Evolutionary conservation across 2,329 filamentous ascomycete genomes (phyloP).

Genomic region (Neofusicoccum laricinum): DNA sequence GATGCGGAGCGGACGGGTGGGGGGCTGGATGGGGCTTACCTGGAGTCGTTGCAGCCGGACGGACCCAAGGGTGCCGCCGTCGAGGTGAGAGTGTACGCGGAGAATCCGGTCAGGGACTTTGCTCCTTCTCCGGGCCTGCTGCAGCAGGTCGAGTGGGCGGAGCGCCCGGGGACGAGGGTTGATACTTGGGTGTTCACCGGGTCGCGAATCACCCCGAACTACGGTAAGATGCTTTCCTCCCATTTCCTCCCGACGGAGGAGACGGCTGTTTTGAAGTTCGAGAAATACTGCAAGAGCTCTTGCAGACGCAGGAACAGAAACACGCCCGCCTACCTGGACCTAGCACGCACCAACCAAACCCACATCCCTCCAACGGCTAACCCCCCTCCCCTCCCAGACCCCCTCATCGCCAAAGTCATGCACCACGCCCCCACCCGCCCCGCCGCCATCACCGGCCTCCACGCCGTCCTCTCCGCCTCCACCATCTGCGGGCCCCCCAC

Average conservation of each 20-base stretch:
- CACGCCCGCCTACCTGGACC: not conserved
- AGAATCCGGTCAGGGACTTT: conserved; percentile 59
- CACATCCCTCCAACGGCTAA: not conserved
- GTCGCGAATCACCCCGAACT: conserved; percentile 55
- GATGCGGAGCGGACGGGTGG: conserved; percentile 48
- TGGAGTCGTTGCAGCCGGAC: conserved; percentile 43
- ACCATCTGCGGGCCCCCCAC: conserved; percentile 54
- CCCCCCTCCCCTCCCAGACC: conserved; percentile 36
- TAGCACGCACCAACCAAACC: not conserved
- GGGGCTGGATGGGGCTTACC: conserved; percentile 41
- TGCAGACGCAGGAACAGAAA: too few relatives aligned
- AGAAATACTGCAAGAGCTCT: too few relatives aligned
- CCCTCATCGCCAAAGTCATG: conserved; percentile 59
- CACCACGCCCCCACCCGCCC: conserved; percentile 45
- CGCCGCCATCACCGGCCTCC: conserved; percentile 46
- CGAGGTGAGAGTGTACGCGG: conserved; percentile 55
- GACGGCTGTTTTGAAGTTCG: not conserved
- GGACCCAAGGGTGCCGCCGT: conserved; percentile 49
- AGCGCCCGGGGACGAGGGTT: conserved; percentile 49
- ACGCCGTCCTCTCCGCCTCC: conserved; percentile 43
- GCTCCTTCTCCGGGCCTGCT: conserved; percentile 59
- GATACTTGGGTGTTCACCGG: conserved; percentile 64
- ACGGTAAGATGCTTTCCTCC: conserved; percentile 32
- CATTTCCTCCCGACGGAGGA: conserved; percentile 14
- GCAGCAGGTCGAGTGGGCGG: conserved; percentile 56